Conservation (phyloP, 495 filamentous ascomycete genomes). For the Poronia punctata region DNA sequence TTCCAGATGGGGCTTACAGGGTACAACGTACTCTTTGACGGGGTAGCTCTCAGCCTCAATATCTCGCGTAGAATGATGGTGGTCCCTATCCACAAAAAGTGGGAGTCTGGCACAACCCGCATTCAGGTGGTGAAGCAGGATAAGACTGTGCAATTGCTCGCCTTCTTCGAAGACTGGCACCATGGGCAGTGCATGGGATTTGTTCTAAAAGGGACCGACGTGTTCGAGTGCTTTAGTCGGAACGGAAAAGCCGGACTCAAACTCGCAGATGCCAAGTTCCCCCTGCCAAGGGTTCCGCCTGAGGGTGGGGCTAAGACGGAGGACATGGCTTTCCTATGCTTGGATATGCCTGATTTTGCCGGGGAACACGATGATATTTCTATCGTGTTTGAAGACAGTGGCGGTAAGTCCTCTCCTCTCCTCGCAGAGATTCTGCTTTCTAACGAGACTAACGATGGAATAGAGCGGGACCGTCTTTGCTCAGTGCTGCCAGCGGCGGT, state of each 20-base stretch:
- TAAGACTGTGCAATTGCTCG: constrained; percentile 64
- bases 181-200: constrained; percentile 86
- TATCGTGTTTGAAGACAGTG: constrained; percentile 70
- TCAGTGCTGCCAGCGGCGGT: constrained; percentile 41
- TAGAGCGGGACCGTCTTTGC: constrained; percentile 40
- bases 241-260: constrained; percentile 61
- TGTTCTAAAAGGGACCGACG: constrained; percentile 69
- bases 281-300: constrained; percentile 58
- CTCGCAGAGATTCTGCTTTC: too few relatives aligned
- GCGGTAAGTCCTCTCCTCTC: constrained; percentile 54
- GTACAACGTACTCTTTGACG: constrained; percentile 68
- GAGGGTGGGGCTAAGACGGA: constrained; percentile 36
- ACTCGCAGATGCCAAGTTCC: constrained; percentile 85
- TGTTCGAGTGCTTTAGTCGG: constrained; percentile 63
- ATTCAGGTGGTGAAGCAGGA: constrained; percentile 73
- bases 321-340: constrained; percentile 62
- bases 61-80: constrained; percentile 82
- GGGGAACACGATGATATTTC: constrained; percentile 86
- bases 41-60: constrained; percentile 62
- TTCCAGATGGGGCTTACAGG: constrained; percentile 76
- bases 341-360: constrained; percentile 82
- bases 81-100: constrained; percentile 86
- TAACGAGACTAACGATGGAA: constrained; percentile 15
- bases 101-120: constrained; percentile 68
- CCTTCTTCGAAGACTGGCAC: constrained; percentile 76